Evolutionary conservation across 1,139 yeast genomes (phyloP).

Genomic region (Lizanozyma gosingica): DNA sequence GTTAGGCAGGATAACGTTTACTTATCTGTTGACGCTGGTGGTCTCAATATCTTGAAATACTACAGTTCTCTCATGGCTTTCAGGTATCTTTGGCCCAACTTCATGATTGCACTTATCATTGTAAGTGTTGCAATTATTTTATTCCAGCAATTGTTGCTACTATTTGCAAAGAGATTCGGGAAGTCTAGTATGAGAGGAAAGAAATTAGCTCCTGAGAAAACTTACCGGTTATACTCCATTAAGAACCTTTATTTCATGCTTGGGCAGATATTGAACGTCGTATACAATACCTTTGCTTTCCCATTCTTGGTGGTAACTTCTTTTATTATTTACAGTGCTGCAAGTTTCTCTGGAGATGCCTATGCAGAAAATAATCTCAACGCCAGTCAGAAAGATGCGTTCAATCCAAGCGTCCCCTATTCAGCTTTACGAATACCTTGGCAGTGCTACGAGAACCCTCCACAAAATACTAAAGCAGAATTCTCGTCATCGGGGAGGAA

Average conservation of each 20-base stretch:
- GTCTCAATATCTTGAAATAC: slow-evolving; percentile 22
- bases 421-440: slow-evolving; percentile 9
- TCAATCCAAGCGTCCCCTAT: slow-evolving; percentile 19
- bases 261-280: slow-evolving; percentile 27
- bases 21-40: slow-evolving; percentile 23
- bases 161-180: background rate
- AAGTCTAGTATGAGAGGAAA: background rate
- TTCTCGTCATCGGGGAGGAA: no score
- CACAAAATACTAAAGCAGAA: no score
- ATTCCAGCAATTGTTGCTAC: background rate
- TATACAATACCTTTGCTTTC: slow-evolving; percentile 28
- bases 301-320: slow-evolving; percentile 39
- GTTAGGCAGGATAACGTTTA: slow-evolving; percentile 24
- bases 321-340: slow-evolving; percentile 24
- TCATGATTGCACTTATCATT: slow-evolving; percentile 21
- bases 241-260: slow-evolving; percentile 19
- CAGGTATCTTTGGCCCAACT: slow-evolving; percentile 31
- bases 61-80: slow-evolving; percentile 17
- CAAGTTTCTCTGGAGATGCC: background rate
- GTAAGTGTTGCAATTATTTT: background rate
- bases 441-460: background rate
- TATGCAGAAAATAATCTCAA: slow-evolving; percentile 5
- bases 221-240: background rate
- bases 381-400: slow-evolving; percentile 15
- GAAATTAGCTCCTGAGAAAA: background rate